phyloP scores from a whole-genome alignment of 352 stramenopile species.

The Peronosclerospora sorghi region DNA sequence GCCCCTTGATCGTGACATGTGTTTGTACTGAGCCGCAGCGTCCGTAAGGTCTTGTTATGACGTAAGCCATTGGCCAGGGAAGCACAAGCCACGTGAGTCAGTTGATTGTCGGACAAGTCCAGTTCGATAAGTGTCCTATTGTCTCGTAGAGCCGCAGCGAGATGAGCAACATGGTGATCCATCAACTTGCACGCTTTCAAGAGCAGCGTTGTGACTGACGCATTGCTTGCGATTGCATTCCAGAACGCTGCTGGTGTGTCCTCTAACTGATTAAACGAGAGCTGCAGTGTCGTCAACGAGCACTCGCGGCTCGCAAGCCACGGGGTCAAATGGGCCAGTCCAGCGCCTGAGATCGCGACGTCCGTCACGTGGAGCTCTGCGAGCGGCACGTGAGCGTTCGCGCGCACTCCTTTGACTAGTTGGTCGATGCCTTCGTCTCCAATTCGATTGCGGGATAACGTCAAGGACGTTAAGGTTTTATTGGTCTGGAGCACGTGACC shows the following conservation, averaged over 20 bases:
- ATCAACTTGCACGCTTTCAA: slow-evolving; percentile 57
- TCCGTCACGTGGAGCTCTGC: slow-evolving; percentile 38
- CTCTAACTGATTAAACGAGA: slow-evolving; percentile 62
- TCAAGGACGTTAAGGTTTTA: slow-evolving; percentile 32
- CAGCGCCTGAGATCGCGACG: slow-evolving; percentile 28
- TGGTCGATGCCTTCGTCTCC: slow-evolving; percentile 28
- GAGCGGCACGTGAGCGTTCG: slow-evolving; percentile 24
- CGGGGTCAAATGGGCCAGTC: slow-evolving; percentile 35
- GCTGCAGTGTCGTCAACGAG: slow-evolving; percentile 42
- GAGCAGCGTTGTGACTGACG: slow-evolving; percentile 49
- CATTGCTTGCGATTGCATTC: slow-evolving; percentile 42
- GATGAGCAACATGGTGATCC: slow-evolving; percentile 25
- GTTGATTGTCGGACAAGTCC: slow-evolving; percentile 62
- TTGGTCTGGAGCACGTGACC: slow-evolving; percentile 42
- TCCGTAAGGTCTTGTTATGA: slow-evolving; percentile 33
- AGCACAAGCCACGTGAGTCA: slow-evolving; percentile 23
- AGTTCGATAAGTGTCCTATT: slow-evolving; percentile 46
- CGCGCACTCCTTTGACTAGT: slow-evolving; percentile 26
- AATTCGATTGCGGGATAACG: slow-evolving; percentile 52
- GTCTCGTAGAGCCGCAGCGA: slow-evolving; percentile 30
- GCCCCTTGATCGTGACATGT: slow-evolving; percentile 44
- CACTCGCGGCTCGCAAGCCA: slow-evolving; percentile 31
- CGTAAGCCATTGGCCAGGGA: slow-evolving; percentile 33
- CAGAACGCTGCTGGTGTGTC: slow-evolving; percentile 35
- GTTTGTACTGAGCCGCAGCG: slow-evolving; percentile 50